Conservation (phyloP, 768 basidiomycete species). For the Suillus spraguei region DNA sequence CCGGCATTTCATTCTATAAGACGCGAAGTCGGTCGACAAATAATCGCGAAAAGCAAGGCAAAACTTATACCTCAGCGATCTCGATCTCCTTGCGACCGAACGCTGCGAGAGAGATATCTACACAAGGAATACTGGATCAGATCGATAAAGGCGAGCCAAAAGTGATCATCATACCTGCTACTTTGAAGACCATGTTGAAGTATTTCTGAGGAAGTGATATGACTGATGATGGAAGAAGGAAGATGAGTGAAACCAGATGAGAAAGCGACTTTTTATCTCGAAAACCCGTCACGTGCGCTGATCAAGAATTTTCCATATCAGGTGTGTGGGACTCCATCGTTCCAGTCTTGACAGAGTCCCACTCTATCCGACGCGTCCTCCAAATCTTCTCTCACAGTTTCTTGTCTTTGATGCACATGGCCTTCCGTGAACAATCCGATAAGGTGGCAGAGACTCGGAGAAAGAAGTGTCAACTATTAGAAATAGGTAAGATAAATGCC, state of each 20-base stretch:
- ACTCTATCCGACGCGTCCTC: neutral
- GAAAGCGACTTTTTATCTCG: constrained; percentile 34
- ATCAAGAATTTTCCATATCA: constrained; percentile 9
- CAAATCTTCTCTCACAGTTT: constrained; percentile 4
- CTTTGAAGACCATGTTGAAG: constrained; percentile 79
- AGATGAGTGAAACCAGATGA: constrained; percentile 22
- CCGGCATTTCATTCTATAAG: constrained; percentile 87
- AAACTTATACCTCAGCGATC: constrained; percentile 85
- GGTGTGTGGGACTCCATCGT: constrained; percentile 27
- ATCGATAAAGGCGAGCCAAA: constrained; percentile 2
- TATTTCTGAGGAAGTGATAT: constrained; percentile 14
- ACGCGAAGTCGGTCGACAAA: constrained; percentile 14
- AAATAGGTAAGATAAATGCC: constrained; percentile 44
- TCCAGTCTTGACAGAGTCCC: constrained; percentile 15
- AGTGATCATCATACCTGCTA: constrained; percentile 61
- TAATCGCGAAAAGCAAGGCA: constrained; percentile 18
- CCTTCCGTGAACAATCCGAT: neutral
- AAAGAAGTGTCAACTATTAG: constrained; percentile 59
- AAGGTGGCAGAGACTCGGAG: neutral
- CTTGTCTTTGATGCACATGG: neutral
- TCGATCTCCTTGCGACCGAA: constrained; percentile 99
- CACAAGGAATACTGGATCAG: constrained; percentile 11
- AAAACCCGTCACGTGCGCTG: constrained; percentile 27
- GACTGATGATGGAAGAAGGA: constrained; percentile 23
- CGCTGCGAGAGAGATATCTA: constrained; percentile 95